phyloP scores from a whole-genome alignment of 2,329 filamentous ascomycete species.

The Alternaria infectoria region DNA sequence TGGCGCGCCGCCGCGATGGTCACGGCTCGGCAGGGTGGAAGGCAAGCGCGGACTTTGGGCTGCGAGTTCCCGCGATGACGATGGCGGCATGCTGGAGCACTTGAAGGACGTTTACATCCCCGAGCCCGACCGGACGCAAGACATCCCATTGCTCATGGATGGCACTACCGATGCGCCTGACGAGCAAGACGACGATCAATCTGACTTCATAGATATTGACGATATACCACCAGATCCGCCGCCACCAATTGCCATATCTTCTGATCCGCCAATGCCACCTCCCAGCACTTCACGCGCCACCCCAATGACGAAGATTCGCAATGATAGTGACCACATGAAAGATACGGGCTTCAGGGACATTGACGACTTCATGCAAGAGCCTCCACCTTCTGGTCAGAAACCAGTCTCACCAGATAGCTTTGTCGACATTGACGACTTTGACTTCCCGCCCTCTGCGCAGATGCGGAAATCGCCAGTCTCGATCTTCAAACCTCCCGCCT shows the following conservation, averaged over 20 bases:
- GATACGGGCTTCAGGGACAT: constrained; percentile 30
- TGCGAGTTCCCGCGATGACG: constrained; percentile 42
- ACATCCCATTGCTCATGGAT: constrained; percentile 39
- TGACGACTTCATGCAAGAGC: constrained; percentile 27
- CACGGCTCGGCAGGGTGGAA: constrained; percentile 22
- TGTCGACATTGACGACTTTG: constrained; percentile 36
- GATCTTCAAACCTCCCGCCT: not conserved
- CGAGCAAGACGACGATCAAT: not conserved
- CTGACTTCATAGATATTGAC: constrained; percentile 28
- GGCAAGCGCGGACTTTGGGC: constrained; percentile 40
- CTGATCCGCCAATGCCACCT: constrained; percentile 28
- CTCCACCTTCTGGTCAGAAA: constrained; percentile 38
- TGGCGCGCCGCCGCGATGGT: constrained; percentile 17
- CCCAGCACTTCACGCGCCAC: not conserved
- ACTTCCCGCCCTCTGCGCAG: constrained; percentile 19
- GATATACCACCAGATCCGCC: constrained; percentile 14
- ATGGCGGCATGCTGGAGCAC: constrained; percentile 38
- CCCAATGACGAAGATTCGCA: not conserved
- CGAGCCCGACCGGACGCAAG: constrained; percentile 39
- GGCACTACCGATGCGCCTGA: constrained; percentile 11
- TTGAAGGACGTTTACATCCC: constrained; percentile 35
- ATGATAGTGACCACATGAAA: not conserved
- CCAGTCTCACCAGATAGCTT: constrained; percentile 27
- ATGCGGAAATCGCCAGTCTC: constrained; percentile 1
- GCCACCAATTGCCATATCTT: constrained; percentile 26